Conservation (phyloP, 2,329 filamentous ascomycete genomes). For the Clarireedia hainanense region DNA sequence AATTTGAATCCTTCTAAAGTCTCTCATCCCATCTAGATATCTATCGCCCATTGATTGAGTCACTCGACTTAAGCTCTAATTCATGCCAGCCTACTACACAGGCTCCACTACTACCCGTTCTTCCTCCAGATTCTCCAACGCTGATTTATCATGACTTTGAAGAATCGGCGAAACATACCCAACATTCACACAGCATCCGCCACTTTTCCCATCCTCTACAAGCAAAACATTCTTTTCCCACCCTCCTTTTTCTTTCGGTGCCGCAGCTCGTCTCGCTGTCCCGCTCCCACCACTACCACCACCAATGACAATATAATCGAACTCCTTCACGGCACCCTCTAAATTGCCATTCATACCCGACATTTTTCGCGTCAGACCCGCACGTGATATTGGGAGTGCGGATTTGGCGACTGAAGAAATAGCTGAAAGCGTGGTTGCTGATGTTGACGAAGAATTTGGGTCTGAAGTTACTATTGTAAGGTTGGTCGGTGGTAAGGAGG, state of each 20-base stretch:
- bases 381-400: slow-evolving; percentile 7
- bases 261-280: slow-evolving; percentile 38
- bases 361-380: slow-evolving; percentile 3
- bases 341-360: not conserved
- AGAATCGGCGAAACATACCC: slow-evolving; percentile 32
- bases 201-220: slow-evolving; percentile 40
- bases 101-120: too few species aligned
- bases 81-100: too few species aligned
- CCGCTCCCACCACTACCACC: slow-evolving; percentile 43
- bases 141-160: not conserved
- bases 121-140: too few species aligned
- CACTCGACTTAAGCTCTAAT: too few species aligned
- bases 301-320: slow-evolving; percentile 46
- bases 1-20: too few species aligned
- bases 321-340: slow-evolving; percentile 31
- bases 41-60: not conserved
- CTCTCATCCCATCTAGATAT: too few species aligned
- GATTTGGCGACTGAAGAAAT: slow-evolving; percentile 5
- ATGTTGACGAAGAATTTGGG: not conserved
- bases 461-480: not conserved
- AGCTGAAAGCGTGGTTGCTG: slow-evolving; percentile 7
- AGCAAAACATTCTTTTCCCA: slow-evolving; percentile 43
- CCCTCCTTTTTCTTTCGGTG: slow-evolving; percentile 31
- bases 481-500: not conserved
- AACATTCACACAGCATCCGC: slow-evolving; percentile 45